Evolutionary conservation across 148 eudicot species (phyloP), one percentile per base, ranked within the genome.

Genomic region (Chenopodium album): DNA sequence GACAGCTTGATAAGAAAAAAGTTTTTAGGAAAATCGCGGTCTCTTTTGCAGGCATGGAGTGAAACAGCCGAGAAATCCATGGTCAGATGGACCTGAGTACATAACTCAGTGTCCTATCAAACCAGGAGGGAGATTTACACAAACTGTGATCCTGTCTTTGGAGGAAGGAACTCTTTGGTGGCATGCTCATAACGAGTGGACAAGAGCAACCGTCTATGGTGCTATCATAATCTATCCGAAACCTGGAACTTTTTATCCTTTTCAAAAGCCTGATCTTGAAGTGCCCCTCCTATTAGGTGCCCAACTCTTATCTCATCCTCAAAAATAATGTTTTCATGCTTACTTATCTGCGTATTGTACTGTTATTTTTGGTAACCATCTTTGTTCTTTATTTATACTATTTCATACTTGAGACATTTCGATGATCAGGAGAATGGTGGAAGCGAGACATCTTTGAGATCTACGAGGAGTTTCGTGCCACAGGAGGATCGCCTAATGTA

Each of bases 131-230:
- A 84, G 16, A 14, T 89, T 89, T 65, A 86, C 63, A 10, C 89
- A 91, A 60, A 82, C 31, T 79, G 80, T 91, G 20, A 82, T 85
- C 32, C 68, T 89, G 6, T 86, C 94, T 0, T 85, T 84, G 10
- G 94, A 91, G 74, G 86, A 85, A 71, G 94, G 94, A n/a, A 91
- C 92, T 11, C 8, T 91, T 13, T 89, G 93, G 93, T 91, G 93
- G 93, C 93, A 89, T 20, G 90, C 94, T 1, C 94, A 91, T 50
- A 88, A 88, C 47, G 87, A 88, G 9, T 90, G 90, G 92, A 74
- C 89, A 2, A 79, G 89, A 77, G 93, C 91, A 34, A 89, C 93
- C 2, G 87, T 87, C 1, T 80, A 88, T 77, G 91, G 89, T 50
- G 83, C 87, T 4, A 52, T 87, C 29, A 19, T 85, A 71, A 80